Conservation (phyloP, 2,329 filamentous ascomycete species). For the Aspergillus sp. region DNA sequence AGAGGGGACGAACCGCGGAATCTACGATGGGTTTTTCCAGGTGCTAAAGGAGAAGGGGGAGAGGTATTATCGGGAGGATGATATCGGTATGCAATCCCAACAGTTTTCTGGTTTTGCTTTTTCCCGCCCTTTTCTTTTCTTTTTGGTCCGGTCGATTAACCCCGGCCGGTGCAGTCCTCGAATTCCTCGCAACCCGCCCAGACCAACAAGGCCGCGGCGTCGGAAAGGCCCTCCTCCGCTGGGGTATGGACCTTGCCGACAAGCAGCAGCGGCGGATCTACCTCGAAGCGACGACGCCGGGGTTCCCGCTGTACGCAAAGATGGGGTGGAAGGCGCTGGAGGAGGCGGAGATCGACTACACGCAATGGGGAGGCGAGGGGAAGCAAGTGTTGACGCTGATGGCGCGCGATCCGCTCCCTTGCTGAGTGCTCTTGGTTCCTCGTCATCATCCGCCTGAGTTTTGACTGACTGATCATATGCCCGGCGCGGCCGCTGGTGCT, state of each 20-base stretch:
- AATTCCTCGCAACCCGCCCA: conserved; percentile 22
- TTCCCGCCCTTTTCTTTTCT: not conserved
- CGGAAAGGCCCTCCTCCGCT: conserved; percentile 32
- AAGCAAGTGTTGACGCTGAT: conserved; percentile 30
- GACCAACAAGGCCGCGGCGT: conserved; percentile 21
- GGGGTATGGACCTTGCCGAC: conserved; percentile 55
- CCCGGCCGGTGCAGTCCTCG: conserved; percentile 15
- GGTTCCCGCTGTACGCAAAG: conserved; percentile 53
- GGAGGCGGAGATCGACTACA: conserved; percentile 42
- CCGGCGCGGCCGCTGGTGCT: not conserved
- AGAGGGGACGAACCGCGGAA: conserved; percentile 48
- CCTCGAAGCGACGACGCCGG: conserved; percentile 57
- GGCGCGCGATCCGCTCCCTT: conserved; percentile 20
- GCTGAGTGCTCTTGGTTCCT: too few relatives aligned
- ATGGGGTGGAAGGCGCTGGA: conserved; percentile 53
- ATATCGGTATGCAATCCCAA: conserved; percentile 22
- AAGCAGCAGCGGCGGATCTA: conserved; percentile 50
- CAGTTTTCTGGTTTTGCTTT: not conserved
- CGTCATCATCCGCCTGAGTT: not conserved
- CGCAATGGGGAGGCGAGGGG: conserved; percentile 30
- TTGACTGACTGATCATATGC: not conserved
- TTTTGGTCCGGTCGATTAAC: not conserved
- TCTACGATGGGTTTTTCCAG: conserved; percentile 26
- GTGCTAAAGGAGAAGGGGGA: conserved; percentile 16
- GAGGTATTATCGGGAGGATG: conserved; percentile 15